These are phyloP conservation scores for Lumnitzera racemosa DNA, from an alignment of 345 rosid genomes.

Conservation along the genomic window DNA sequence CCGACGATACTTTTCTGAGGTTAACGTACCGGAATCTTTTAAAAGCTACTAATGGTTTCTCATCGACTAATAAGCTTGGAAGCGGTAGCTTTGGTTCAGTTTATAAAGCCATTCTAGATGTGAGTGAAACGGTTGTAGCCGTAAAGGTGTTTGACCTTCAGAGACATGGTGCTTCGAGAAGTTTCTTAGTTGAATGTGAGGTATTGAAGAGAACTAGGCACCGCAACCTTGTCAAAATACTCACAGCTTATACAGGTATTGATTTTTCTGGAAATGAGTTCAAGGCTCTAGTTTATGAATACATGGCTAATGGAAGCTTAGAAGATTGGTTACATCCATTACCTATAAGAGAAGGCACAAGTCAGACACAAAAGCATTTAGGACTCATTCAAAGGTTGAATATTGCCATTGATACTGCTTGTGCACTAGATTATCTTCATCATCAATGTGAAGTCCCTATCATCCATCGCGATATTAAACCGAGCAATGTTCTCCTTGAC, in stretches of 20 bases:
- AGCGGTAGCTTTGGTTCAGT: slow-evolving; percentile 11
- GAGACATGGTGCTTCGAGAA: too few species aligned
- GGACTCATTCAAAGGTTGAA: not conserved
- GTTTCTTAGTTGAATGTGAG: slow-evolving; percentile 8
- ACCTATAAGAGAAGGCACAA: too few species aligned
- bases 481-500: too few species aligned
- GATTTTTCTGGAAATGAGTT: slow-evolving; percentile 5
- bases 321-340: slow-evolving; percentile 10
- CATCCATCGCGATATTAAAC: too few species aligned
- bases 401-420: too few species aligned
- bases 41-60: slow-evolving; percentile 12
- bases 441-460: too few species aligned
- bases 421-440: too few species aligned
- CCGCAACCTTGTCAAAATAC: slow-evolving; percentile 2
- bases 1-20: not conserved
- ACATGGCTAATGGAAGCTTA: slow-evolving; percentile 13
- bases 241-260: not conserved
- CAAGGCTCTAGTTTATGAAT: slow-evolving; percentile 12
- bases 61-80: not conserved
- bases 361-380: not conserved
- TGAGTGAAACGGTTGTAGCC: not conserved
- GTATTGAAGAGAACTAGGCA: slow-evolving; percentile 7
- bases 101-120: slow-evolving; percentile 5
- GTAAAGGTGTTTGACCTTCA: slow-evolving; percentile 1
- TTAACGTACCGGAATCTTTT: slow-evolving; percentile 1